These are phyloP conservation scores for Taphrina confusa DNA, from an alignment of 1,139 yeast genomes.

Conservation along the genomic window DNA sequence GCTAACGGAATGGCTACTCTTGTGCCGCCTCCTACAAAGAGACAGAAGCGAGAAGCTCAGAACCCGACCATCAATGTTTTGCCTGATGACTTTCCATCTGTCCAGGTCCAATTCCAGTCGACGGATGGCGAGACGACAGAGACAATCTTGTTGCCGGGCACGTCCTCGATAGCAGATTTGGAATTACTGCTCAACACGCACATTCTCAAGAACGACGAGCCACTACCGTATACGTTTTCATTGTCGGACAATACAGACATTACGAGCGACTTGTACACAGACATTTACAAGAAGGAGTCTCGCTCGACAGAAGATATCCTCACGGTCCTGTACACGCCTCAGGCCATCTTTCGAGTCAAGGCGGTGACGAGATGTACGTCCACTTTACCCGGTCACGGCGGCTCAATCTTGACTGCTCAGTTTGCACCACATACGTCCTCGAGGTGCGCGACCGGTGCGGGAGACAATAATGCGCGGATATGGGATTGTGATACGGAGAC, in stretches of 20 bases:
- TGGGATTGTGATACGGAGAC: constrained; percentile 98
- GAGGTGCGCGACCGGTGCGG: constrained; percentile 92
- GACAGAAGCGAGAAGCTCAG: constrained; percentile 82
- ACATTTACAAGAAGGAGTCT: constrained; percentile 80
- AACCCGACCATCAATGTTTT: constrained; percentile 70
- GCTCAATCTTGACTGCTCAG: constrained; percentile 86
- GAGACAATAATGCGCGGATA: constrained; percentile 93
- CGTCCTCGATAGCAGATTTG: constrained; percentile 77
- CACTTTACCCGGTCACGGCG: constrained; percentile 92
- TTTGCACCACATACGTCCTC: constrained; percentile 84
- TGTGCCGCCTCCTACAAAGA: constrained; percentile 90
- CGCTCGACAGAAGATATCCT: constrained; percentile 91
- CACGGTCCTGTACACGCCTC: constrained; percentile 87
- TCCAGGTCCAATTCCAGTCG: constrained; percentile 84
- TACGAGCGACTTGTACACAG: constrained; percentile 69
- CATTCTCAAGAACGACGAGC: constrained; percentile 67
- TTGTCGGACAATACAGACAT: constrained; percentile 59
- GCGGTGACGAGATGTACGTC: constrained; percentile 90
- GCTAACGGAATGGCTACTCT: constrained; percentile 92
- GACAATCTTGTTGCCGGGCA: constrained; percentile 78
- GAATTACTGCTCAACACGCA: constrained; percentile 78
- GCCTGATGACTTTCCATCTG: constrained; percentile 83
- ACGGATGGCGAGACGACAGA: constrained; percentile 80
- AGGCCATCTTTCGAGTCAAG: constrained; percentile 89
- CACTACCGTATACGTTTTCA: constrained; percentile 87